Evolutionary conservation across 177 flowering plant genomes (phyloP).

Genomic region (Vitis hybrid): DNA sequence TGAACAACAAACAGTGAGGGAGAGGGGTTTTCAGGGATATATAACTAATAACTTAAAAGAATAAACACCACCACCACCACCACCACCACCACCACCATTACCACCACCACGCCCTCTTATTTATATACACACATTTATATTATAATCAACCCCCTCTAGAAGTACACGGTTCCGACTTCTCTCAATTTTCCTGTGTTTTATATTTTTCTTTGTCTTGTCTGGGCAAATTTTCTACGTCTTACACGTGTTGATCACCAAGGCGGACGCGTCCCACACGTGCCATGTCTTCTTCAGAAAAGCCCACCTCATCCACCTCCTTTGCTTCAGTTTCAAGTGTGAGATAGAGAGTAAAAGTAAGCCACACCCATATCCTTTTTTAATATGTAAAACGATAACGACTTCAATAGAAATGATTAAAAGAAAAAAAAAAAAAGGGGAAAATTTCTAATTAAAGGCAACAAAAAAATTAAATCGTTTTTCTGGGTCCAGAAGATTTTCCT

Average conservation of each 20-base stretch:
- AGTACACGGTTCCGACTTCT: not conserved
- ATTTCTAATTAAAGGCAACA: too few relatives aligned
- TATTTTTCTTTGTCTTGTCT: not conserved
- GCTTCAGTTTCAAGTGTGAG: constrained; percentile 37
- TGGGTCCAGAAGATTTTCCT: too few relatives aligned
- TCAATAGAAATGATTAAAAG: too few relatives aligned
- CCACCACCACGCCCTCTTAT: too few relatives aligned
- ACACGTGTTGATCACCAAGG: constrained; percentile 27
- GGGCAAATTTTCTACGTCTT: not conserved
- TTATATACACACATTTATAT: too few relatives aligned
- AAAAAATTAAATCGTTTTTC: too few relatives aligned
- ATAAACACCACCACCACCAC: not conserved
- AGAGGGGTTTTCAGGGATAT: constrained; percentile 1
- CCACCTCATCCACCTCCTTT: constrained; percentile 42
- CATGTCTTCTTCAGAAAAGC: constrained; percentile 36
- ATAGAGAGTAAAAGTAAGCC: not conserved
- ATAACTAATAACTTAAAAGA: constrained; percentile 1
- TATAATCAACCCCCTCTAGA: not conserved
- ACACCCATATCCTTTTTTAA: too few relatives aligned
- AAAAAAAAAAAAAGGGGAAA: too few relatives aligned
- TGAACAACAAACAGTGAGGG: not conserved
- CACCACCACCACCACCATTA: too few relatives aligned
- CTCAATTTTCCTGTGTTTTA: not conserved
- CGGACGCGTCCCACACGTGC: constrained; percentile 32
- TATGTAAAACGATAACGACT: too few relatives aligned